Base-by-base conservation (phyloP, 208 protist species). In the Leishmania amazonensis region DNA sequence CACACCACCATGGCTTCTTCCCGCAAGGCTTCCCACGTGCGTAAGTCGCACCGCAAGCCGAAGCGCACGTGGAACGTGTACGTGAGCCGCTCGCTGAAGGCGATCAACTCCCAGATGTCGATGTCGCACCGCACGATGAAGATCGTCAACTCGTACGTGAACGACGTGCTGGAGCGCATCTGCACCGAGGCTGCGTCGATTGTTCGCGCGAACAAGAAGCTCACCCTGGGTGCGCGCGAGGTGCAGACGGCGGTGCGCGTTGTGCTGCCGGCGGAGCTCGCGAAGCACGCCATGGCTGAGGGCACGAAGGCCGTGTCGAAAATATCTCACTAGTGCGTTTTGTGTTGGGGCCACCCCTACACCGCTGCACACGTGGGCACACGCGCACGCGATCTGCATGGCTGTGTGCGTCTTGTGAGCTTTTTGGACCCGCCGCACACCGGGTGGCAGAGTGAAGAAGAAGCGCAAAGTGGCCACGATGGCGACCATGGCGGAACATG, bases 201-300 rank as follows among this genome's bases (percentile, higher is more conserved):
- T 35, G 96, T 98, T 47, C 90, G 94, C 82, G 95, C 96, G 84
- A 99, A 99, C 96, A 99, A 99, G 91, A 97, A 96, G 89, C 86
- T 89, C 79, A 99, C 98, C 60, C 90, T 99, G 81, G 94, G 95
- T 71, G 98, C 97, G 38, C 91, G 98, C 79, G 98, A 99, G 93
- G 94, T 99, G 80, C 97, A 99, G 92, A 99, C 98, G 75, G 98
- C 98, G 53, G 98, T 99, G 76, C 96, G 98, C 80, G 89, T 99
- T 53, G 91, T 99, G 83, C 96, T 99, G 53, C 97, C 99, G 65
- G 98, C 98, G 76, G 98, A 99, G 93, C 93, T 99, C 13, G 97
- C 99, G 83, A 99, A 99, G 94, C 99, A 99, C 90, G 99, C 99
- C 77, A 99, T 99, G 84, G 98, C 98, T 62, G 98, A 99, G 94